Conservation (phyloP, 2,329 filamentous ascomycete species). For the Diplodia mutila region DNA sequence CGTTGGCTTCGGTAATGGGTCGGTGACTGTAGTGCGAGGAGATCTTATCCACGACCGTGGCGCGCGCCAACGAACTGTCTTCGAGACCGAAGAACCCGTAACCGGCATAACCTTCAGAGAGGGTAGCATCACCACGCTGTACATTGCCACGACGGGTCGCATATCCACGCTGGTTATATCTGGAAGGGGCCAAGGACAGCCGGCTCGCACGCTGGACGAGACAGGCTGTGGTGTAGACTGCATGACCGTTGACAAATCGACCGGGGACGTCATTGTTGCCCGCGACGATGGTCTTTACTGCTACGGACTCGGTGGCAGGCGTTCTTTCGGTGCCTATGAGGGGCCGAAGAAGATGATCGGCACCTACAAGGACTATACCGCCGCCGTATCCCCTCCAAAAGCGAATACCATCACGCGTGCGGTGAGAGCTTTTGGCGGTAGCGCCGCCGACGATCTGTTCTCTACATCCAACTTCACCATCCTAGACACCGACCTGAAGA, state of each 20-base stretch:
- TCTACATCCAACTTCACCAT: conserved; percentile 87
- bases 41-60: conserved; percentile 95
- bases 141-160: conserved; percentile 86
- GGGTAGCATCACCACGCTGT: conserved; percentile 72
- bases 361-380: conserved; percentile 83
- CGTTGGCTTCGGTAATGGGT: conserved; percentile 93
- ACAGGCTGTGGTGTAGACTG: conserved; percentile 90
- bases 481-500: conserved; percentile 87
- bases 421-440: conserved; percentile 73
- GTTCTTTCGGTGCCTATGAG: conserved; percentile 88
- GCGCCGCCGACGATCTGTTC: conserved; percentile 76
- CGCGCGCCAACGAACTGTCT: conserved; percentile 89
- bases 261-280: conserved; percentile 86
- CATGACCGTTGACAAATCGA: conserved; percentile 82
- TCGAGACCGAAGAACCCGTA: conserved; percentile 94
- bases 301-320: conserved; percentile 82
- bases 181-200: conserved; percentile 85
- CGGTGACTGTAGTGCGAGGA: conserved; percentile 89
- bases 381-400: conserved; percentile 79
- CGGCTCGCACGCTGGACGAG: conserved; percentile 86
- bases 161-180: conserved; percentile 87
- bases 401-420: conserved; percentile 57
- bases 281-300: conserved; percentile 95
- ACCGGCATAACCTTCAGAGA: conserved; percentile 82
- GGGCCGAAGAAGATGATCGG: conserved; percentile 82